Evolutionary conservation across 108 stramenopile species (phyloP).

Genomic region (Fragilaria crotonensis): DNA sequence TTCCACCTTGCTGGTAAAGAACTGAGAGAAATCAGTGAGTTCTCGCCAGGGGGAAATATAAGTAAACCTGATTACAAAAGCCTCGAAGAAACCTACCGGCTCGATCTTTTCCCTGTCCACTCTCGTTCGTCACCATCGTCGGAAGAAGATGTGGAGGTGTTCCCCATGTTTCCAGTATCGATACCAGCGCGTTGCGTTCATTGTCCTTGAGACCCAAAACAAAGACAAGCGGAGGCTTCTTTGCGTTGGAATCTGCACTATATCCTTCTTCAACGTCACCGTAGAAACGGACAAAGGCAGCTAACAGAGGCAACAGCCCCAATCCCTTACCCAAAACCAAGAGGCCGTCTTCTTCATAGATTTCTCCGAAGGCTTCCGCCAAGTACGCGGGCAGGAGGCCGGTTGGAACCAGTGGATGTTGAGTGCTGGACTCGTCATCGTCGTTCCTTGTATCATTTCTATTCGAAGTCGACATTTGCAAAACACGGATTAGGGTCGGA

Average conservation of each 20-base stretch:
- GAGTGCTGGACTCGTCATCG: too few species aligned
- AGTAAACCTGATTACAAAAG: background rate
- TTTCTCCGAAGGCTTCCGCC: slow-evolving; percentile 85
- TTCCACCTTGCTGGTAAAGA: slow-evolving; percentile 37
- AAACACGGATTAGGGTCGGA: too few species aligned
- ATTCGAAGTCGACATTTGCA: too few species aligned
- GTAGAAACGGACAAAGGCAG: slow-evolving; percentile 74
- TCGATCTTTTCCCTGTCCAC: slow-evolving; percentile 65
- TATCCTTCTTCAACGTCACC: slow-evolving; percentile 41
- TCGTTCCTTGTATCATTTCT: too few species aligned
- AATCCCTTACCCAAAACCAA: slow-evolving; percentile 86
- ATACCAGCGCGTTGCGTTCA: slow-evolving; percentile 48
- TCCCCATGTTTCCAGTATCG: slow-evolving; percentile 65
- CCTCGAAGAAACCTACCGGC: too few species aligned
- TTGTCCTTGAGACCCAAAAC: slow-evolving; percentile 63
- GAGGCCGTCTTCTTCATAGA: slow-evolving; percentile 88
- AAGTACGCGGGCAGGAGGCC: slow-evolving; percentile 64
- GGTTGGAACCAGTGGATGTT: too few species aligned
- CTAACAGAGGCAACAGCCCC: slow-evolving; percentile 65
- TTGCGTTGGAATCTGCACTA: background rate
- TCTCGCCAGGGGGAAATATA: background rate
- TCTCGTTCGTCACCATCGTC: slow-evolving; percentile 68
- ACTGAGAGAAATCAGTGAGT: slow-evolving; percentile 10
- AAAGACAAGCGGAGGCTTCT: slow-evolving; percentile 47
- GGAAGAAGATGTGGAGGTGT: slow-evolving; percentile 61